Percentiles rank a stretch among this genome's conserved stretches.
Conservation (phyloP, 768 basidiomycete genomes). For the Mycena venus region DNA sequence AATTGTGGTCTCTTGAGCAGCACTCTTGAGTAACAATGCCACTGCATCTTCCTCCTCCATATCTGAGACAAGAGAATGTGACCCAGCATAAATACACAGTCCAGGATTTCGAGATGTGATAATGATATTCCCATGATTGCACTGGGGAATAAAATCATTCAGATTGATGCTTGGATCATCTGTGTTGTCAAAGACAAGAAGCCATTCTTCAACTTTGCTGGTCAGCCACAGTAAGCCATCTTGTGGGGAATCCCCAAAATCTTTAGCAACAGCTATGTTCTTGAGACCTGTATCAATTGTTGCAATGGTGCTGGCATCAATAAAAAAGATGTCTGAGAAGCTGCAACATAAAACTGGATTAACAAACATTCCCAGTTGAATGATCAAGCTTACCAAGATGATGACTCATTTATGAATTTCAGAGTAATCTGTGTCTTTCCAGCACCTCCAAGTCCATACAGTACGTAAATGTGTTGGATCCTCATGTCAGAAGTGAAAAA, state of each 20-base stretch:
- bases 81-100: too few species aligned
- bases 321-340: background rate
- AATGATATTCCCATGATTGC: too few species aligned
- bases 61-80: too few species aligned
- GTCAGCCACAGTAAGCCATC: background rate
- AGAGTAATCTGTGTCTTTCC: background rate
- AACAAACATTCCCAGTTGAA: background rate
- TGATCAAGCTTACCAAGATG: background rate
- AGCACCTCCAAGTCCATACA: too few species aligned
- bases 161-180: too few species aligned
- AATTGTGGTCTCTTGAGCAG: background rate
- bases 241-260: background rate
- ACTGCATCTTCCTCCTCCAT: too few species aligned
- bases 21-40: background rate
- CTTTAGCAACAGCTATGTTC: background rate
- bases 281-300: background rate
- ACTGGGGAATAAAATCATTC: too few species aligned
- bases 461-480: background rate
- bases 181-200: too few species aligned
- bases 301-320: too few species aligned
- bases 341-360: background rate
- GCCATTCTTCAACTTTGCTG: background rate
- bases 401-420: background rate
- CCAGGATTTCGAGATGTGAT: too few species aligned
- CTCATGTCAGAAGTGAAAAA: background rate